Percentiles rank a stretch among this genome's conserved stretches.
These are phyloP conservation scores for Alternaria brassicae DNA, from an alignment of 2,329 filamentous ascomycete species.

Conservation along the genomic window DNA sequence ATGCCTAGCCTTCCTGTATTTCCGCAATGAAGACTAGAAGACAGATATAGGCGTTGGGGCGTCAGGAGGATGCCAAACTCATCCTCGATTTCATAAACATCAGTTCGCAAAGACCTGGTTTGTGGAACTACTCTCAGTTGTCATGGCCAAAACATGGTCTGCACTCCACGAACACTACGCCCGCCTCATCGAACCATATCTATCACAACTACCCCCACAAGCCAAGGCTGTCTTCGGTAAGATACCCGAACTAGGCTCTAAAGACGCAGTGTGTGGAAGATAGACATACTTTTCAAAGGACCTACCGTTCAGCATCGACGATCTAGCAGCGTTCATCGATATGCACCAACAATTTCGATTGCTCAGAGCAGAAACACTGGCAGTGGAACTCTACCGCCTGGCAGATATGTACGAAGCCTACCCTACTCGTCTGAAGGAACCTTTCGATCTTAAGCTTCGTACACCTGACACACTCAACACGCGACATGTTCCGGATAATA, in stretches of 20 bases:
- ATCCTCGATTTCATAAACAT: neutral
- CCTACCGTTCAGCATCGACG: neutral
- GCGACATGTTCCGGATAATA: conserved; percentile 3
- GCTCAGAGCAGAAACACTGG: conserved; percentile 11
- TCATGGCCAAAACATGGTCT: neutral
- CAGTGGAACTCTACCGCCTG: conserved; percentile 6
- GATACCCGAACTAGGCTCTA: neutral
- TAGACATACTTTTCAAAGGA: neutral
- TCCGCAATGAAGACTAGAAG: neutral
- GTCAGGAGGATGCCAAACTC: neutral
- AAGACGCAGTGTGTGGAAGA: neutral
- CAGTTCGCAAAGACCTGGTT: neutral
- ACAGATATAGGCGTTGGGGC: neutral
- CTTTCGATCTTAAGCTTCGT: conserved; percentile 10
- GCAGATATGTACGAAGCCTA: conserved; percentile 15
- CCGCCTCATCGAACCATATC: neutral
- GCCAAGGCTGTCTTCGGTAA: neutral
- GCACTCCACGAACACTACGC: neutral
- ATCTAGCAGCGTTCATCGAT: conserved; percentile 4
- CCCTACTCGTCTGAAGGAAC: conserved; percentile 13
- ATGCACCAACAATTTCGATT: conserved; percentile 7
- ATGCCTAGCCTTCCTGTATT: neutral
- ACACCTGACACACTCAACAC: neutral
- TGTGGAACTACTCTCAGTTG: neutral
- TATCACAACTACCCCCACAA: neutral